A percentile compares a stretch with the other conserved stretches of the same genome.
phyloP scores from a whole-genome alignment of 2,329 filamentous ascomycete species.

The Dactylellina haptotyla region DNA sequence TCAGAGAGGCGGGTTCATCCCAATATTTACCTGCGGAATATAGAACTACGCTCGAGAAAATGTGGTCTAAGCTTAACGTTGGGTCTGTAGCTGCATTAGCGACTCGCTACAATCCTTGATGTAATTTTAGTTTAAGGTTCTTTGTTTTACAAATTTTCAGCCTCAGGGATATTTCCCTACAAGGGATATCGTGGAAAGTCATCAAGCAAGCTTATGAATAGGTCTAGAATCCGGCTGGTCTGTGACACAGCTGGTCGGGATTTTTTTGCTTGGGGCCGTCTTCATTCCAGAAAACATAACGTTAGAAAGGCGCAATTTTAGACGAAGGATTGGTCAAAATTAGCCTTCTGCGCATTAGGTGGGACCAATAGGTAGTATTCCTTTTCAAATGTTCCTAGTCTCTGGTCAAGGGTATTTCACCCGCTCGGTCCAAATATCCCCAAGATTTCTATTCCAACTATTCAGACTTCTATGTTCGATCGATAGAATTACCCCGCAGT shows the following conservation, averaged over 20 bases:
- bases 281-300: conserved; percentile 34
- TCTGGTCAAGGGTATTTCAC: too few species aligned
- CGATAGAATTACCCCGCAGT: conserved; percentile 35
- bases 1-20: conserved; percentile 1
- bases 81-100: conserved; percentile 22
- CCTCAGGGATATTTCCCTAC: conserved; percentile 30
- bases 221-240: conserved; percentile 19
- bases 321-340: conserved; percentile 20
- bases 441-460: too few species aligned
- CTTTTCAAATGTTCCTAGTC: conserved; percentile 9
- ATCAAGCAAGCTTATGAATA: conserved; percentile 3
- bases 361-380: conserved; percentile 26
- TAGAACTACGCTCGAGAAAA: not conserved
- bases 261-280: conserved; percentile 6
- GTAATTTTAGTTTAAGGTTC: conserved; percentile 46
- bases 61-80: not conserved
- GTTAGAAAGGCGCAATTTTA: conserved; percentile 25
- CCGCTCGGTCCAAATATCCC: conserved; percentile 3
- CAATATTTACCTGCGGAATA: not conserved
- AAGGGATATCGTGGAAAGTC: conserved; percentile 15
- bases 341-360: conserved; percentile 14
- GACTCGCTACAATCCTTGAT: conserved; percentile 37
- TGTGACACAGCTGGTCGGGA: not conserved
- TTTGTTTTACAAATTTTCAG: conserved; percentile 41
- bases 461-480: too few species aligned